These are phyloP conservation scores for Protostelium mycophagum DNA, from an alignment of 78 protist species.

Conservation along the genomic window DNA sequence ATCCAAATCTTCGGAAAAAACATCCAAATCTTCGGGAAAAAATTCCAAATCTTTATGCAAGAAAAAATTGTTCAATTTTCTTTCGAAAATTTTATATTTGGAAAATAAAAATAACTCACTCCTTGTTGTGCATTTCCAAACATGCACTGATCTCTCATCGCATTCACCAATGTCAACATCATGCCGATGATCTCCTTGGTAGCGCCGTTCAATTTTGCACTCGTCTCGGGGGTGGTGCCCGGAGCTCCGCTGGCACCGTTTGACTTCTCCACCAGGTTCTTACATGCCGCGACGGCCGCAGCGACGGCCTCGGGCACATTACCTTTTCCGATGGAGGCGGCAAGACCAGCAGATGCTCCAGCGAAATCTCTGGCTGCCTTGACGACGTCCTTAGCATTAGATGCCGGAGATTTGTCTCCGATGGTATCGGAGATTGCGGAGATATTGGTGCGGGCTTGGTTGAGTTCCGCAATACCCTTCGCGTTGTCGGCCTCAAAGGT, in stretches of 20 bases:
- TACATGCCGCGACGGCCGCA: neutral
- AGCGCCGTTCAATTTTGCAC: neutral
- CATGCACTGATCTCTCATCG: neutral
- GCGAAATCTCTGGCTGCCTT: constrained; percentile 40
- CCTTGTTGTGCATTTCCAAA: neutral
- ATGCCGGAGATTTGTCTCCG: constrained; percentile 23
- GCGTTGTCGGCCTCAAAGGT: constrained; percentile 36
- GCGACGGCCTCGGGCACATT: neutral
- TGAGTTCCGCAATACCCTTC: constrained; percentile 58
- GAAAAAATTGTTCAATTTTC: too few relatives aligned
- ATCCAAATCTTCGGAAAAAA: too few relatives aligned
- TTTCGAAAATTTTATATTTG: too few relatives aligned
- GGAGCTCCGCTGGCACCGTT: neutral
- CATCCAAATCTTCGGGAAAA: too few relatives aligned
- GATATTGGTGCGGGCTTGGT: constrained; percentile 21
- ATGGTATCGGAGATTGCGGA: constrained; percentile 4
- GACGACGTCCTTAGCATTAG: constrained; percentile 17
- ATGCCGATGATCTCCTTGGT: neutral
- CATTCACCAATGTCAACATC: neutral
- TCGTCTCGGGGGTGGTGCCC: neutral
- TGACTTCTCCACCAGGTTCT: neutral
- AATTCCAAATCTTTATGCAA: too few relatives aligned
- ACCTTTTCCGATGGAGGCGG: constrained; percentile 22
- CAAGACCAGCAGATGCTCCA: constrained; percentile 29
- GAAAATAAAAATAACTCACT: too few relatives aligned